Evolutionary conservation across 176 grass and related monocot species (phyloP), one percentile per base, ranked within the genome.

Genomic region (Phoenix dactylifera): DNA sequence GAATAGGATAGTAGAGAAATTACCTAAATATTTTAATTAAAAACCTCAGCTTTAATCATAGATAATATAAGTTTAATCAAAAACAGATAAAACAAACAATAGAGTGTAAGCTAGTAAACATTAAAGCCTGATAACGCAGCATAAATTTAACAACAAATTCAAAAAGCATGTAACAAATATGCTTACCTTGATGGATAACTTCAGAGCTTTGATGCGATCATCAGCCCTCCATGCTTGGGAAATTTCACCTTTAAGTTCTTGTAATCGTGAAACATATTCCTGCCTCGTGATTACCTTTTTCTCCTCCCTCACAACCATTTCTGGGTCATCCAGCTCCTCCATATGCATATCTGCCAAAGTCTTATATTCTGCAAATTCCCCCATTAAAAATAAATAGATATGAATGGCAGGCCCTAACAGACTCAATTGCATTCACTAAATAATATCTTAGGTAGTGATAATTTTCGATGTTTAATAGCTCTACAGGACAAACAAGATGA

Each of bases 171-270:
- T 39, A 56, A 10, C 24, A 17, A 22, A 10, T 22, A 56, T 29
- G 9, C 35, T 44, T 48, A 17, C 66, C 66, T 57, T 68, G 53
- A 68, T 57, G 28, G 66, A 68, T n/a, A 68, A 24, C 29, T 68
- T 68, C 17, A 68, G 26, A 44, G 52, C 66, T 68, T 15, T 68
- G 18, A 68, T 68, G 18, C 52, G 53, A 56, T 68, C 66, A 22
- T 68, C 66, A 10, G 66, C 26, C 35, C 52, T 57, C 66, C 66
- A 68, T 24, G 66, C 66, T 52, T 55, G 50, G 30, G 19, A 28
- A 68, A 68, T 68, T 57, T 68, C 66, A 49, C 53, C 28, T 39
- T 68, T 68, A 44, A 68, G 52, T 68, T 68, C 66, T 57, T 68
- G 66, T 22, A 68, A 57, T 20, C 52, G 52, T 56, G 18, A 39